A percentile compares a stretch with the other conserved stretches of the same genome.
Evolutionary conservation across 2,329 filamentous ascomycete species (phyloP).

Genomic region (Talaromyces pinophilus): DNA sequence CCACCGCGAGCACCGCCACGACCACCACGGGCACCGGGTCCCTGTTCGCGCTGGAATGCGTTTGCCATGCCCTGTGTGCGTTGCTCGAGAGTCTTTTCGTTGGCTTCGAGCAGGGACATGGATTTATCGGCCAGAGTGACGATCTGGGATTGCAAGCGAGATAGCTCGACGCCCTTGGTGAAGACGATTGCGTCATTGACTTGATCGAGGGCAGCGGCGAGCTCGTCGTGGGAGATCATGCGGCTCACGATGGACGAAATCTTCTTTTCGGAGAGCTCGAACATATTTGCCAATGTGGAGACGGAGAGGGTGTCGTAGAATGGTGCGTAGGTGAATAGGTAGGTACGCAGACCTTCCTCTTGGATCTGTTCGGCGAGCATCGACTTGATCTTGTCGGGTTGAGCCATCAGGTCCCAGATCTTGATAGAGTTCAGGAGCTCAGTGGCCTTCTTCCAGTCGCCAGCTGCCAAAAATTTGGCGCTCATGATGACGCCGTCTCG

Average conservation of each 20-base stretch:
- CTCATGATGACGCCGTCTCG: constrained; percentile 99
- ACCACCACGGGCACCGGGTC: constrained; percentile 68
- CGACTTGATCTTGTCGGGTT: constrained; percentile 87
- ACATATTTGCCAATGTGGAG: constrained; percentile 84
- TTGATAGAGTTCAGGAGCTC: constrained; percentile 96
- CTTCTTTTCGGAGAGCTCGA: constrained; percentile 88
- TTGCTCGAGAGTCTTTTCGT: constrained; percentile 96
- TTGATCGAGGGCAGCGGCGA: constrained; percentile 93
- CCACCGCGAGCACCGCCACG: constrained; percentile 51
- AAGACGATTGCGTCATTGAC: constrained; percentile 97
- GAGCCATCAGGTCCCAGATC: constrained; percentile 98
- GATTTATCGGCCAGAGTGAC: constrained; percentile 96
- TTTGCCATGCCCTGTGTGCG: constrained; percentile 94
- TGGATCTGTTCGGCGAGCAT: constrained; percentile 99
- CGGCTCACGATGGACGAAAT: constrained; percentile 94
- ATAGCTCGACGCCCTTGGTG: constrained; percentile 98
- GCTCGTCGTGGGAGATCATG: constrained; percentile 99
- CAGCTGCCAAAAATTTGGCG: constrained; percentile 91
- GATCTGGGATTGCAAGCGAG: constrained; percentile 89
- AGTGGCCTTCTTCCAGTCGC: constrained; percentile 97
- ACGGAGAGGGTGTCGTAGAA: constrained; percentile 97
- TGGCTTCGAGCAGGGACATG: constrained; percentile 90
- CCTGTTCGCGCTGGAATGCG: constrained; percentile 90
- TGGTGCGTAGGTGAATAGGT: constrained; percentile 98
- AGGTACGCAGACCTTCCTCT: constrained; percentile 95